phyloP scores from a whole-genome alignment of 257 asterid genomes.

The Nicotiana tomentosiformis region DNA sequence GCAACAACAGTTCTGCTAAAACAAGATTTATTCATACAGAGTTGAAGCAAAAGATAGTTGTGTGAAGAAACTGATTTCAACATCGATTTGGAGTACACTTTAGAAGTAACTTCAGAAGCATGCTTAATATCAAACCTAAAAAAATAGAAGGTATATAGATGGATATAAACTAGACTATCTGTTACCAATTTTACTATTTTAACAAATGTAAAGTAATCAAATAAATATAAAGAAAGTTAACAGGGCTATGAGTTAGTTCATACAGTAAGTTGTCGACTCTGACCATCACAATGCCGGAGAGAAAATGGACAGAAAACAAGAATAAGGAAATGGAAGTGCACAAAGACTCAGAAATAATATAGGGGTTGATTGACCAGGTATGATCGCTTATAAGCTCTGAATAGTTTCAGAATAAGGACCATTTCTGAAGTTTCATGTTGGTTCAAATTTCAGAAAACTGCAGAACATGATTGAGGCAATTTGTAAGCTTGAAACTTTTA shows the following conservation, averaged over 20 bases:
- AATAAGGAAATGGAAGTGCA: not conserved
- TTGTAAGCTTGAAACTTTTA: not conserved
- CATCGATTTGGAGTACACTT: not conserved
- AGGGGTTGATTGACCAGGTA: not conserved
- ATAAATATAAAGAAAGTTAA: not conserved
- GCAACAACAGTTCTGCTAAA: slow-evolving; percentile 82
- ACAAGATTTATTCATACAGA: slow-evolving; percentile 19
- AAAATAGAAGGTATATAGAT: not conserved
- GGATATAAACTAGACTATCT: not conserved
- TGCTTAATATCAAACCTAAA: not conserved
- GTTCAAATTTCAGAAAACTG: slow-evolving; percentile 1
- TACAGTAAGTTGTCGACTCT: not conserved
- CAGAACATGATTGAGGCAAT: not conserved
- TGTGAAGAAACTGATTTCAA: slow-evolving; percentile 9
- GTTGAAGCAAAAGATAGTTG: not conserved
- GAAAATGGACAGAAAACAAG: not conserved
- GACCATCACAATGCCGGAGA: not conserved
- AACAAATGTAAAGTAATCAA: not conserved
- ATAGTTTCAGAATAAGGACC: not conserved
- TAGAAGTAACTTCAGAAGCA: not conserved
- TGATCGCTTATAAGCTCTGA: not conserved
- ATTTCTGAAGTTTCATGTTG: not conserved
- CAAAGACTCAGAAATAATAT: not conserved
- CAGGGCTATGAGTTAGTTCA: not conserved
- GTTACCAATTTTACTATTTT: not conserved